phyloP scores from a whole-genome alignment of 2,329 filamentous ascomycete species.

The Fusarium coffeatum region DNA sequence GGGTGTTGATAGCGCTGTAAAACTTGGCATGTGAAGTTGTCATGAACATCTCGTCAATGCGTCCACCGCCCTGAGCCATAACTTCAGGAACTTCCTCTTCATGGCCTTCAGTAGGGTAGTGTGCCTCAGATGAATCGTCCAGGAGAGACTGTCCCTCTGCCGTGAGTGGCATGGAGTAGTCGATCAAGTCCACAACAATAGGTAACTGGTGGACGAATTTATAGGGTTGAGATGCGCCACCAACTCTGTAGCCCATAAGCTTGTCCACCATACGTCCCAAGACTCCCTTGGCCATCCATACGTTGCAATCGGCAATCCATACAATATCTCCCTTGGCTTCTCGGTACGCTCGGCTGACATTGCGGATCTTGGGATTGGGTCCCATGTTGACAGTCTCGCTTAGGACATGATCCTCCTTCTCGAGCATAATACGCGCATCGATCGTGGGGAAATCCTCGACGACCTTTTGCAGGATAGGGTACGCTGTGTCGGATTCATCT shows the following conservation, averaged over 20 bases:
- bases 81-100: slow-evolving; percentile 45
- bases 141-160: slow-evolving; percentile 48
- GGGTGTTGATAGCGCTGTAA: slow-evolving; percentile 96
- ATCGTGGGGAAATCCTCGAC: slow-evolving; percentile 77
- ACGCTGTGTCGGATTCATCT: slow-evolving; percentile 78
- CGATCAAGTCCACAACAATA: slow-evolving; percentile 79
- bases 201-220: slow-evolving; percentile 98
- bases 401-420: slow-evolving; percentile 82
- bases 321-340: slow-evolving; percentile 89
- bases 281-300: slow-evolving; percentile 86
- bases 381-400: slow-evolving; percentile 73
- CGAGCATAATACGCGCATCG: slow-evolving; percentile 80
- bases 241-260: slow-evolving; percentile 73
- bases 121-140: slow-evolving; percentile 50
- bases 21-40: slow-evolving; percentile 95
- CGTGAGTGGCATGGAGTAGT: slow-evolving; percentile 41
- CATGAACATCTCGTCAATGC: slow-evolving; percentile 95
- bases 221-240: slow-evolving; percentile 68
- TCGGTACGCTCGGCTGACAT: slow-evolving; percentile 92
- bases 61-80: slow-evolving; percentile 72
- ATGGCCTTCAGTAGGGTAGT: slow-evolving; percentile 32
- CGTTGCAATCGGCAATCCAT: slow-evolving; percentile 96
- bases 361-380: slow-evolving; percentile 98
- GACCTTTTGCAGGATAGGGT: slow-evolving; percentile 77
- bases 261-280: slow-evolving; percentile 90